Evolutionary conservation across 495 filamentous ascomycete species (phyloP).

Genomic region (Apiosordaria backusii): DNA sequence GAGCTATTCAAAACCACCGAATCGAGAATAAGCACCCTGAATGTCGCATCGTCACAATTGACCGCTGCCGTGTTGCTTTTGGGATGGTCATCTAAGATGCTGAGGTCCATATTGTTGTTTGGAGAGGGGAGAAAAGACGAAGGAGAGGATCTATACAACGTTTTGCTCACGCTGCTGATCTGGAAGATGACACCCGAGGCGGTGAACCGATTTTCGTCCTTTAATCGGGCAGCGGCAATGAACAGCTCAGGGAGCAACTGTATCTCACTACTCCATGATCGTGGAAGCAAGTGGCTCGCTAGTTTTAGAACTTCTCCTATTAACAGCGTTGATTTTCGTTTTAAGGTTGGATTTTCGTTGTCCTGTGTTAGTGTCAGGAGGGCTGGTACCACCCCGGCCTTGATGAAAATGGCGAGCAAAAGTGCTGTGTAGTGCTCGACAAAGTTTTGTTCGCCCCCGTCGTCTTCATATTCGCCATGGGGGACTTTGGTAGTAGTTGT

Average conservation of each 20-base stretch:
- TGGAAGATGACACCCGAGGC: conserved; percentile 90
- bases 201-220: conserved; percentile 66
- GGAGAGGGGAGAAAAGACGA: conserved; percentile 37
- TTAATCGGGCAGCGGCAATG: conserved; percentile 65
- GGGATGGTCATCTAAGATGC: conserved; percentile 56
- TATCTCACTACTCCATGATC: conserved; percentile 68
- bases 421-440: conserved; percentile 90
- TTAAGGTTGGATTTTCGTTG: conserved; percentile 66
- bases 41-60: conserved; percentile 81
- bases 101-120: conserved; percentile 39
- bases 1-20: conserved; percentile 79
- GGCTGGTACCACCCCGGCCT: conserved; percentile 75
- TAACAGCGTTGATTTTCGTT: conserved; percentile 84
- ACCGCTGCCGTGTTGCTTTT: conserved; percentile 64
- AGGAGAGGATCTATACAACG: conserved; percentile 73
- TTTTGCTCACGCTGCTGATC: conserved; percentile 94
- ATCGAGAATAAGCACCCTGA: conserved; percentile 80
- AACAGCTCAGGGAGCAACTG: conserved; percentile 85
- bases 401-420: conserved; percentile 80
- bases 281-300: conserved; percentile 78
- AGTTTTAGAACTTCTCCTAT: conserved; percentile 88
- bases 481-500: conserved; percentile 38
- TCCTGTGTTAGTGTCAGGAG: conserved; percentile 69
- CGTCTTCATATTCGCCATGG: conserved; percentile 59
- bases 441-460: conserved; percentile 70